These are phyloP conservation scores for Linum lewisii DNA, from an alignment of 345 rosid species.

Conservation along the genomic window DNA sequence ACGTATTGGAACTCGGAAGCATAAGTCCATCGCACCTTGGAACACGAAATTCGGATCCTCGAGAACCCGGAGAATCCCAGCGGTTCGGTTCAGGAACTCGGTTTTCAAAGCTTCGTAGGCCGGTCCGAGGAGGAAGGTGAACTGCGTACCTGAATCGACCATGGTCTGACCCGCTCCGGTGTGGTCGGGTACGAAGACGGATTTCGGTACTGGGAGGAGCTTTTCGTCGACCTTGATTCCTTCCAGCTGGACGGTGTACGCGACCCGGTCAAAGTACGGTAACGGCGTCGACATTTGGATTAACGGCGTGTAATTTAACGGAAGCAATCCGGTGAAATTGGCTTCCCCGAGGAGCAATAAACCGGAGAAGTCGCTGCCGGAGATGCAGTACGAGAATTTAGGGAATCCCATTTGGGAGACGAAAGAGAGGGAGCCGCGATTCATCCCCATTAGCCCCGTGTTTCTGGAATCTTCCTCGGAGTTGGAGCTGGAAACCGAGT, in stretches of 20 bases:
- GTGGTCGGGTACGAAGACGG: constrained; percentile 52
- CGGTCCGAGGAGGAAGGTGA: constrained; percentile 55
- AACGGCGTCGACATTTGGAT: constrained; percentile 41
- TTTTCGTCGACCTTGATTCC: constrained; percentile 49
- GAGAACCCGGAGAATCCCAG: constrained; percentile 25
- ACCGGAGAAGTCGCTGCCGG: constrained; percentile 59
- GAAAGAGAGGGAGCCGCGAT: constrained; percentile 66
- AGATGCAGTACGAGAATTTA: constrained; percentile 74
- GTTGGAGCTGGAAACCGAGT: constrained; percentile 47
- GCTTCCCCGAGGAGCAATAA: constrained; percentile 55
- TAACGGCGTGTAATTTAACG: constrained; percentile 55
- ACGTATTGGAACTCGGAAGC: constrained; percentile 27
- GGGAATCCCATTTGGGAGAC: constrained; percentile 54
- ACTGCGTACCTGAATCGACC: constrained; percentile 79
- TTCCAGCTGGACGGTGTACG: constrained; percentile 56
- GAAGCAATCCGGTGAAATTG: constrained; percentile 33
- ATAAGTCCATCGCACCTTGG: constrained; percentile 74
- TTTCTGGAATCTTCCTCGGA: constrained; percentile 52
- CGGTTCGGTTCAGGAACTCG: constrained; percentile 48
- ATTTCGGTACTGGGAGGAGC: constrained; percentile 37
- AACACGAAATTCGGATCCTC: constrained; percentile 52
- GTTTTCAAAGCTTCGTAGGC: constrained; percentile 46
- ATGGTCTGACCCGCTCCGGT: constrained; percentile 86
- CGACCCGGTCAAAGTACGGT: constrained; percentile 62
- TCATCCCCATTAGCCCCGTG: constrained; percentile 79